These are phyloP conservation scores for Jamesozyma hellenica DNA, from an alignment of 805 yeast genomes.

Conservation along the genomic window DNA sequence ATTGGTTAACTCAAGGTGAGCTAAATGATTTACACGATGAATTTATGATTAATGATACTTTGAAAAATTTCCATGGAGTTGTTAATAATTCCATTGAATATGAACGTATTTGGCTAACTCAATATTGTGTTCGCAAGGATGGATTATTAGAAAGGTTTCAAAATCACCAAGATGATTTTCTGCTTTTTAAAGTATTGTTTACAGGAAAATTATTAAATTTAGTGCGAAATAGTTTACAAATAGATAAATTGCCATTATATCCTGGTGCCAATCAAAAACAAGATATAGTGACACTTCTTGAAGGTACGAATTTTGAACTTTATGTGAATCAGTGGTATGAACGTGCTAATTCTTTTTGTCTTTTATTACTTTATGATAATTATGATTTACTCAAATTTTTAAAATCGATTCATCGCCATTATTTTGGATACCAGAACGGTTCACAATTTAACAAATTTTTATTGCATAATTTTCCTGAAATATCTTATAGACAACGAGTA, in stretches of 20 bases:
- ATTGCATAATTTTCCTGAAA: slow-evolving; percentile 18
- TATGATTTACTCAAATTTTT: slow-evolving; percentile 44
- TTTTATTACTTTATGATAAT: slow-evolving; percentile 50
- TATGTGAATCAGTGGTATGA: slow-evolving; percentile 52
- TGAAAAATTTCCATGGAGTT: slow-evolving; percentile 9
- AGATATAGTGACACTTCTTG: slow-evolving; percentile 5
- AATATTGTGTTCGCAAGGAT: slow-evolving; percentile 63
- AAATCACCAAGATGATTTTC: slow-evolving; percentile 35
- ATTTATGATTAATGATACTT: slow-evolving; percentile 51
- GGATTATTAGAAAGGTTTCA: slow-evolving; percentile 63
- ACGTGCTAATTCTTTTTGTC: slow-evolving; percentile 54
- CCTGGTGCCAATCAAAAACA: too few relatives aligned
- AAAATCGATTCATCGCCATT: slow-evolving; percentile 43
- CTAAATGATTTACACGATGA: slow-evolving; percentile 75
- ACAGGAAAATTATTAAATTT: slow-evolving; percentile 84
- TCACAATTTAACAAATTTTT: slow-evolving; percentile 18
- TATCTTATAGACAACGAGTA: slow-evolving; percentile 22
- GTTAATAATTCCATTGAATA: slow-evolving; percentile 19
- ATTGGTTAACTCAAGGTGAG: slow-evolving; percentile 71
- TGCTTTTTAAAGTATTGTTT: slow-evolving; percentile 46
- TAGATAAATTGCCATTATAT: slow-evolving; percentile 10
- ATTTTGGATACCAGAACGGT: slow-evolving; percentile 32
- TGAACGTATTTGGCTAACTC: slow-evolving; percentile 64
- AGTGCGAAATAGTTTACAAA: slow-evolving; percentile 26
- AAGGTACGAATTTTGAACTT: slow-evolving; percentile 39